Percentiles rank a stretch among this genome's conserved stretches.
phyloP scores from a whole-genome alignment of 2,329 filamentous ascomycete genomes.

The Pseudocercospora fuligena region DNA sequence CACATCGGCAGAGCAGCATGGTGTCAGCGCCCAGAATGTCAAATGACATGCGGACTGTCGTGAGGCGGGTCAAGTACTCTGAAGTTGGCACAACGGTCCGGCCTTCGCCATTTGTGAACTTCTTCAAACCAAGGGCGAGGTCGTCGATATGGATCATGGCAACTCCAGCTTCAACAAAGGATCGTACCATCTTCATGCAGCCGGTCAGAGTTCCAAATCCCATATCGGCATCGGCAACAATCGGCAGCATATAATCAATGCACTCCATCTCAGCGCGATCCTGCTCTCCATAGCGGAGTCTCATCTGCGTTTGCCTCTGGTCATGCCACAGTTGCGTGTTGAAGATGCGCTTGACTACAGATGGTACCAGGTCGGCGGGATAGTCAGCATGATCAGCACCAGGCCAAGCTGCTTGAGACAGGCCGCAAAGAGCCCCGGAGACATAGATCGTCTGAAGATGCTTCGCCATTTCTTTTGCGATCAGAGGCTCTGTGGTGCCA shows the following conservation, averaged over 20 bases:
- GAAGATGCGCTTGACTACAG: conserved; percentile 20
- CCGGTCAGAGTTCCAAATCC: conserved; percentile 18
- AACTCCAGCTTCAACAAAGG: conserved; percentile 19
- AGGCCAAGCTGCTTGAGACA: conserved; percentile 20
- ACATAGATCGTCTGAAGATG: conserved; percentile 19
- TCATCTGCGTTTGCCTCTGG: conserved; percentile 20
- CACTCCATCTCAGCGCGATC: conserved; percentile 18
- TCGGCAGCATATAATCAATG: conserved; percentile 21
- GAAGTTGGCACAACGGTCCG: conserved; percentile 19
- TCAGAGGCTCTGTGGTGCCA: conserved; percentile 20
- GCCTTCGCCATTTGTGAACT: conserved; percentile 19
- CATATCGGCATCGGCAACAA: conserved; percentile 20
- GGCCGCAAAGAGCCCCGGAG: conserved; percentile 19
- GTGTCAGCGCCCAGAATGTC: conserved; percentile 19
- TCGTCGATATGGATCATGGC: conserved; percentile 25
- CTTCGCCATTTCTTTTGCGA: conserved; percentile 23
- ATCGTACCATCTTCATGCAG: conserved; percentile 21
- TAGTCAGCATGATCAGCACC: conserved; percentile 21
- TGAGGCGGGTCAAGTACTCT: conserved; percentile 18
- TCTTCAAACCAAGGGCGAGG: conserved; percentile 19
- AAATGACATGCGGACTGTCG: conserved; percentile 19
- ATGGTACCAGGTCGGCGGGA: conserved; percentile 14
- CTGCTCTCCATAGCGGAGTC: conserved; percentile 12
- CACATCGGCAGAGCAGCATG: conserved; percentile 19
- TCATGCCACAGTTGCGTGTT: conserved; percentile 22